Evolutionary conservation across 352 stramenopile genomes (phyloP), one percentile per base, ranked within the genome.

Genomic region (Pythium chondricola): DNA sequence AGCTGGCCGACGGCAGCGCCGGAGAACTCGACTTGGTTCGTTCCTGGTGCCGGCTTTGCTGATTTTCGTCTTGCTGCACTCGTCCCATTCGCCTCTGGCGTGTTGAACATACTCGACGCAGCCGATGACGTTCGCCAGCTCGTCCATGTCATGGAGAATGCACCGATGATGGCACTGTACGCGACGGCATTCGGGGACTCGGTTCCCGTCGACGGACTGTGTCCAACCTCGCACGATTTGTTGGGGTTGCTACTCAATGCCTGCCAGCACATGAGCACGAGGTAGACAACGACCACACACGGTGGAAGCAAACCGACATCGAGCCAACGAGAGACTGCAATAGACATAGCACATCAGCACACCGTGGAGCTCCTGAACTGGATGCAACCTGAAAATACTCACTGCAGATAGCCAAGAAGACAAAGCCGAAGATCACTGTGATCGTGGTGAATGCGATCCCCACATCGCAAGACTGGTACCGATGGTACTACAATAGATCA

Each of bases 381-480:
- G n/a, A n/a, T n/a, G n/a, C n/a, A n/a, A n/a, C n/a, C n/a, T n/a
- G n/a, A n/a, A n/a, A n/a, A 38, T 18, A 63, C 54, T 48, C 57
- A 95, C 85, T 50, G 53, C 87, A 67, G 38, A 83, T 25, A 67
- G 59, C 65, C 81, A 92, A 45, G 64, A 84, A 39, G 14, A 96
- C 5, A 2, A 85, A 44, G 18, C 55, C 68, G 11, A 85, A 58
- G 20, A 95, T 63, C n/a, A 96, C 62, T 5, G 91, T 98, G 21
- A 97, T 67, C 1, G 87, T 86, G 30, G 77, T 92, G 58, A 95
- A 95, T 5, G 81, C 83, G 13, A 90, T 46, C 0, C 82, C 85
- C 1, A 75, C 47, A 3, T 48, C 29, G 52, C 91, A 98, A n/a
- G 74, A 74, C 3, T 64, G 65, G 63, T 97, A 98, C 38, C 81